A percentile compares a stretch with the other conserved stretches of the same genome.
phyloP scores from a whole-genome alignment of 2,329 filamentous ascomycete genomes.

The Colletotrichum melonis region DNA sequence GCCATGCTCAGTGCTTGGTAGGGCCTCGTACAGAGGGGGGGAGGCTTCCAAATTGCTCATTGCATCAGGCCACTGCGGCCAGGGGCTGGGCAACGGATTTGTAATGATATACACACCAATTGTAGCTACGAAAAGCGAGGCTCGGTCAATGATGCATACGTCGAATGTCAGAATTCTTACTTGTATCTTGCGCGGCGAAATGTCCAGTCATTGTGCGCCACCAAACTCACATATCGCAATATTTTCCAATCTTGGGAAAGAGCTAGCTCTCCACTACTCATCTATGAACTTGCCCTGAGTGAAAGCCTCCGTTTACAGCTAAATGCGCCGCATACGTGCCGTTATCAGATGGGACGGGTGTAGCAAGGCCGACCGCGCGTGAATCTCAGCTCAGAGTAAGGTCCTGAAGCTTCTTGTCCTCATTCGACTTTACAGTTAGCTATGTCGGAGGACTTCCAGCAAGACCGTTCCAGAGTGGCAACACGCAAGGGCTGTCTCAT shows the following conservation, averaged over 20 bases:
- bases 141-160: slow-evolving; percentile 33
- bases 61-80: neutral
- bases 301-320: neutral
- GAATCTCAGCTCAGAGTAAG: neutral
- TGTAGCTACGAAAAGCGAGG: slow-evolving; percentile 29
- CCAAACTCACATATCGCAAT: neutral
- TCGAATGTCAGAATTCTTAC: neutral
- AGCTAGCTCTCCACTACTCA: neutral
- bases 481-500: neutral
- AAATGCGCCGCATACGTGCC: neutral
- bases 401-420: neutral
- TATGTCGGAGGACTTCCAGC: neutral
- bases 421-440: neutral
- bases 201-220: too few species aligned
- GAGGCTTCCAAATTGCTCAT: neutral
- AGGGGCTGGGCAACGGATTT: slow-evolving; percentile 16
- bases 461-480: neutral
- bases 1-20: neutral
- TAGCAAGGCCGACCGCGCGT: neutral
- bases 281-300: neutral
- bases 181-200: neutral
- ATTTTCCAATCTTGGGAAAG: neutral
- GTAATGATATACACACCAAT: slow-evolving; percentile 35
- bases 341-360: neutral
- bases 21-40: neutral